Evolutionary conservation across 2,329 filamentous ascomycete species (phyloP), one percentile per base, ranked within the genome.

Genomic region (Ciborinia camelliae): DNA sequence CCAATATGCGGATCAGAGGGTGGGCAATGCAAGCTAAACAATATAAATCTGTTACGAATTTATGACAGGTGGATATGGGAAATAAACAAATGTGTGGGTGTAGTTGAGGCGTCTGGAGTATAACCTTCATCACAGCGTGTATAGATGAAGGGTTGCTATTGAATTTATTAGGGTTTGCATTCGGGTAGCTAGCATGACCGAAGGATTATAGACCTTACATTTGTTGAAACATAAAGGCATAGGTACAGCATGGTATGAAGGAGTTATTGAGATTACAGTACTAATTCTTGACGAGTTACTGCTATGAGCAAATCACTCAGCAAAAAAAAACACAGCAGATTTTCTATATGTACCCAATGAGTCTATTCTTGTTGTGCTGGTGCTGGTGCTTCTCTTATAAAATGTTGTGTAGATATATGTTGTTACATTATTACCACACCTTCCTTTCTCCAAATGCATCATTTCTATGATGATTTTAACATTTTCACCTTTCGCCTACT

Each of bases 1-100:
- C 41, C 64, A 68, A 43, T 66, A 61, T n/a, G 64, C 68, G 48
- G 69, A 63, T 50, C 72, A 73, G 63, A 65, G 68, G 26, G 62
- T 70, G 26, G 58, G 62, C 12, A 43, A 64, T 47, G 67, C 65
- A 4, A 64, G 63, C 45, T 73, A 67, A 59, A 9, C 10, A 37
- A 60, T 15, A 18, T 30, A 28, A 26, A 47, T 39, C 41, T 52
- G 45, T 70, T 43, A 73, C 63, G 72, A 73, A 67, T 53, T 71
- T 62, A 74, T 55, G 72, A 71, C 51, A 30, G 39, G 43, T 52
- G 47, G 32, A 48, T 35, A 45, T 43, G 63, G 53, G 55, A 58
- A 54, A 59, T 52, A 63, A 53, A 63, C 23, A 58, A 48, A 52
- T 63, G 45, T 35, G 15, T 23, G 35, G 52, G 37, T 63, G 62